phyloP scores from a whole-genome alignment of 768 basidiomycete genomes.

The Panaeolus cyanescens region DNA sequence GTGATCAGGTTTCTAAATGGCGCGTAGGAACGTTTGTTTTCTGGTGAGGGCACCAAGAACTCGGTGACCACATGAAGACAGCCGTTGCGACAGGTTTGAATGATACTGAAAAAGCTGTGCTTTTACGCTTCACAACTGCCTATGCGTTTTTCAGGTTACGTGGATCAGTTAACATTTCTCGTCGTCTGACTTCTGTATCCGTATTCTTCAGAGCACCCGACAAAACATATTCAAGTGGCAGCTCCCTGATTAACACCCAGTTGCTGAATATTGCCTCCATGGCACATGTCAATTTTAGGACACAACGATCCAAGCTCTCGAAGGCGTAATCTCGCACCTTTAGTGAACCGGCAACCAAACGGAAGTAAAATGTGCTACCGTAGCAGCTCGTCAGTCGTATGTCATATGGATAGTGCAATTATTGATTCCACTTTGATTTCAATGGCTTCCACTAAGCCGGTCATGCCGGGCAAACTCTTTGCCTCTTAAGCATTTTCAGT shows the following conservation, averaged over 20 bases:
- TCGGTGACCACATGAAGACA: background rate
- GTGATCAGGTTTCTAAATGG: background rate
- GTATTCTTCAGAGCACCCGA: background rate
- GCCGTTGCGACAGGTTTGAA: background rate
- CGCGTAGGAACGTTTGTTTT: background rate
- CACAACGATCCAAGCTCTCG: background rate
- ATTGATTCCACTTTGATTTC: background rate
- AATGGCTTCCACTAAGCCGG: background rate
- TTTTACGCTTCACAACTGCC: background rate
- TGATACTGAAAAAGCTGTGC: background rate
- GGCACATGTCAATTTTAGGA: background rate
- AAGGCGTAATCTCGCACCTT: background rate
- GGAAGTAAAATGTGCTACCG: background rate
- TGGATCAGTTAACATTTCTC: background rate
- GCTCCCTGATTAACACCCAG: background rate
- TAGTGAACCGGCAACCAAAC: background rate
- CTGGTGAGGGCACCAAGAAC: background rate
- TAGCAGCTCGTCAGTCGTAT: background rate
- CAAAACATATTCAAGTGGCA: background rate
- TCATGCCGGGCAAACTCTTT: background rate
- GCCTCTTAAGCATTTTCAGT: background rate
- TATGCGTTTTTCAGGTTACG: slow-evolving; percentile 1
- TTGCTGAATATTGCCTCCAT: background rate
- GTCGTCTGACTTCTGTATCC: background rate
- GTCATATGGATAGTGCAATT: background rate